Evolutionary conservation across 306 rosid genomes (phyloP).

Genomic region (Trifolium fragiferum): DNA sequence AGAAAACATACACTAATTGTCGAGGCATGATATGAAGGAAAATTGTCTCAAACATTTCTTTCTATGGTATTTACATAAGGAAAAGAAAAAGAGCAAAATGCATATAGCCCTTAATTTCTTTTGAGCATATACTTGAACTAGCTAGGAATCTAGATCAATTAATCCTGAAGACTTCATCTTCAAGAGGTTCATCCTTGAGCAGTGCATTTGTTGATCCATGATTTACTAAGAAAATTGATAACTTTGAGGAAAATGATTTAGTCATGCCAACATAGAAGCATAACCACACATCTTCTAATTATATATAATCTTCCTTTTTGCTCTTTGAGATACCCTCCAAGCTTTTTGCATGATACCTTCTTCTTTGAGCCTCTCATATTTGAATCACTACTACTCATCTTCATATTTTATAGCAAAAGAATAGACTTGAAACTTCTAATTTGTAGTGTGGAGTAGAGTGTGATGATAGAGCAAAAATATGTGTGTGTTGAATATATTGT

Average conservation of each 20-base stretch:
- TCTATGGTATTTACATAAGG: slow-evolving; percentile 48
- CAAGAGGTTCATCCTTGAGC: not conserved
- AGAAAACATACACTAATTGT: slow-evolving; percentile 36
- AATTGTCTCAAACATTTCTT: slow-evolving; percentile 41
- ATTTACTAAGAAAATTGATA: not conserved
- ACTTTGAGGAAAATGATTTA: slow-evolving; percentile 20
- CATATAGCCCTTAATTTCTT: not conserved
- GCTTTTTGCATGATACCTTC: slow-evolving; percentile 65
- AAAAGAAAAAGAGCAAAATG: slow-evolving; percentile 6
- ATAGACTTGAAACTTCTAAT: not conserved
- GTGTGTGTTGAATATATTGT: slow-evolving; percentile 28
- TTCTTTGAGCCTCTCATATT: slow-evolving; percentile 52
- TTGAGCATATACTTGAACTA: slow-evolving; percentile 25
- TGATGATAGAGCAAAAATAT: not conserved
- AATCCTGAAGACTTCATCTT: slow-evolving; percentile 16
- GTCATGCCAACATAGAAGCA: slow-evolving; percentile 95
- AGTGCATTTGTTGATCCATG: slow-evolving; percentile 5
- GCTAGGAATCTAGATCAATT: slow-evolving; percentile 6
- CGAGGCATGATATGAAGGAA: slow-evolving; percentile 39
- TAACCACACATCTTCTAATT: slow-evolving; percentile 79
- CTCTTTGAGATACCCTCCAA: slow-evolving; percentile 74
- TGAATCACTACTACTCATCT: slow-evolving; percentile 49
- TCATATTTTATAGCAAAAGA: not conserved
- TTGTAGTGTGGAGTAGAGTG: slow-evolving; percentile 26
- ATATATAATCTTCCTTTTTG: slow-evolving; percentile 89